Evolutionary conservation across 2,329 filamentous ascomycete genomes (phyloP).

Genomic region (Colletotrichum lentis): DNA sequence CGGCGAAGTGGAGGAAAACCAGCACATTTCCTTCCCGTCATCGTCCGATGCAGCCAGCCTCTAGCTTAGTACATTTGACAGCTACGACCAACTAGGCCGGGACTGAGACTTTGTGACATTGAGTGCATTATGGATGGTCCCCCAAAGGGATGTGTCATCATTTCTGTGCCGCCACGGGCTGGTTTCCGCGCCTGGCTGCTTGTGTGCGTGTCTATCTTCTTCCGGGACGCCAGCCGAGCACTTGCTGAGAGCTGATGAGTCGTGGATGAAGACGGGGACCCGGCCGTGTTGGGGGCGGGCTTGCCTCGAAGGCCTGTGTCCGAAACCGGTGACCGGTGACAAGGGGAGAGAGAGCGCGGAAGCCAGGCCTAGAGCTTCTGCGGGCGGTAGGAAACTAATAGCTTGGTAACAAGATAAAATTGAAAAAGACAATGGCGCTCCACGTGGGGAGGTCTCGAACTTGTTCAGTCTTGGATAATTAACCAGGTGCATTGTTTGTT

Average conservation of each 20-base stretch:
- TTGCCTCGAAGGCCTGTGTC: slow-evolving; percentile 31
- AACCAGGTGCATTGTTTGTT: slow-evolving; percentile 1
- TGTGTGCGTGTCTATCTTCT: slow-evolving; percentile 14
- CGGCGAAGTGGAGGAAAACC: slow-evolving; percentile 19
- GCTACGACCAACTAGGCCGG: not conserved
- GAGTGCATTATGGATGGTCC: slow-evolving; percentile 15
- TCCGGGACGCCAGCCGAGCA: slow-evolving; percentile 21
- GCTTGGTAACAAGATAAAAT: not conserved
- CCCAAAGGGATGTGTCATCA: slow-evolving; percentile 2
- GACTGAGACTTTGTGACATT: slow-evolving; percentile 12
- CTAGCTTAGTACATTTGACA: slow-evolving; percentile 24
- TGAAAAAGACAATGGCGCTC: slow-evolving; percentile 6
- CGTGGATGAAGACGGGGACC: slow-evolving; percentile 26
- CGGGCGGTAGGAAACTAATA: slow-evolving; percentile 4
- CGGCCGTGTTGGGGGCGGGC: slow-evolving; percentile 16
- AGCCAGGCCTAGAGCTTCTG: slow-evolving; percentile 18
- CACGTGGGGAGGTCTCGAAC: slow-evolving; percentile 25
- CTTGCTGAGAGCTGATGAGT: slow-evolving; percentile 27
- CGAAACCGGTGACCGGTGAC: slow-evolving; percentile 32
- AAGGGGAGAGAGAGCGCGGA: slow-evolving; percentile 10
- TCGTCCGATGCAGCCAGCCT: slow-evolving; percentile 27
- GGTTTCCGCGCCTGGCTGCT: slow-evolving; percentile 14
- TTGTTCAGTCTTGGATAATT: not conserved
- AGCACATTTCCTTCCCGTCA: slow-evolving; percentile 31
- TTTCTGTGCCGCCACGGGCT: slow-evolving; percentile 3